Conservation (phyloP, 2,329 filamentous ascomycete genomes). For the Tolypocladium capitatum region DNA sequence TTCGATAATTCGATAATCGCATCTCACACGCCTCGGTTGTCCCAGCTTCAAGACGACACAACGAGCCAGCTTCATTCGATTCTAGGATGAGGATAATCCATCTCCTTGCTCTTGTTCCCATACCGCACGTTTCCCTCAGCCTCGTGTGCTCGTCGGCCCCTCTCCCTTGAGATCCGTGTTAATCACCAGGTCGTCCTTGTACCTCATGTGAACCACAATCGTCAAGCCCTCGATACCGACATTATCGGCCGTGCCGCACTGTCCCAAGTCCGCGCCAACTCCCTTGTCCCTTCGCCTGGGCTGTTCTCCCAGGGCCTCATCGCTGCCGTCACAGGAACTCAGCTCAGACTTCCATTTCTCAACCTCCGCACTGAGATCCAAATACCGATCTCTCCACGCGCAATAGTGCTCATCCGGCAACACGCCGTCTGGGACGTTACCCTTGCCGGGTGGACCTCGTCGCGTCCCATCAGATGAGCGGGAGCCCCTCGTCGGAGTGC, state of each 20-base stretch:
- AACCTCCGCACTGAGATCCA: constrained; percentile 26
- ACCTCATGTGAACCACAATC: constrained; percentile 35
- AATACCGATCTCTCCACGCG: constrained; percentile 27
- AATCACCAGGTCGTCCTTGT: constrained; percentile 37
- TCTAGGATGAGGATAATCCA: neutral
- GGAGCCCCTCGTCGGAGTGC: neutral
- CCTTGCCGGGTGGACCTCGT: neutral
- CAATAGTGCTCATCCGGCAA: constrained; percentile 20
- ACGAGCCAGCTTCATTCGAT: neutral
- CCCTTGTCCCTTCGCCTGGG: constrained; percentile 6
- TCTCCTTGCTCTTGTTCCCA: neutral
- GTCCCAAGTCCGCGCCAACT: constrained; percentile 6
- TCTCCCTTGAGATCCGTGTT: constrained; percentile 28
- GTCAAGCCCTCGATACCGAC: constrained; percentile 34
- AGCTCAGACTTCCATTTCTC: constrained; percentile 27
- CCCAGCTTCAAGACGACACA: neutral
- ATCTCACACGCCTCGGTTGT: neutral
- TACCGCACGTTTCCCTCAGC: neutral
- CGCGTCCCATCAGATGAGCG: neutral
- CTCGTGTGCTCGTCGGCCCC: neutral
- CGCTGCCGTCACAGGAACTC: constrained; percentile 8
- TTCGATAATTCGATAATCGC: neutral
- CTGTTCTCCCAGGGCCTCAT: constrained; percentile 5
- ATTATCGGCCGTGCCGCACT: constrained; percentile 16
- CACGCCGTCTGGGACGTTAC: neutral